Evolutionary conservation across 345 rosid genomes (phyloP).

Genomic region (Eucalyptus tenuipes): DNA sequence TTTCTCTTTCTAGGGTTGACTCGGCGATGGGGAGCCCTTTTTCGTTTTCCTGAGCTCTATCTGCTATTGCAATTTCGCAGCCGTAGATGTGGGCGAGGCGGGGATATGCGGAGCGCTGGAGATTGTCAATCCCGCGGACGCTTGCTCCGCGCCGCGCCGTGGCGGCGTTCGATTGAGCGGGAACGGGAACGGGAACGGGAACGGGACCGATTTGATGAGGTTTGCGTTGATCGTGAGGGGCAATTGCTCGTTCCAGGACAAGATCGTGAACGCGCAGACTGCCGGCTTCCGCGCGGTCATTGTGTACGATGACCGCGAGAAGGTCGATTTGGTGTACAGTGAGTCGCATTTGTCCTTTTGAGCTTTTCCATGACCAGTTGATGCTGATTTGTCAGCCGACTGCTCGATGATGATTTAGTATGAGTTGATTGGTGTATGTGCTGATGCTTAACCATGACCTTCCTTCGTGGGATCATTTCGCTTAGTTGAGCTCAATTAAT

Average conservation of each 20-base stretch:
- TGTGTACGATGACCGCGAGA: conserved; percentile 39
- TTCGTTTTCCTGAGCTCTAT: not conserved
- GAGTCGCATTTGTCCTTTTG: not conserved
- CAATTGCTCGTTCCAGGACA: conserved; percentile 51
- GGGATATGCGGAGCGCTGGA: conserved; percentile 54
- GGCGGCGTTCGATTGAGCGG: conserved; percentile 2
- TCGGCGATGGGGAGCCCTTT: not conserved
- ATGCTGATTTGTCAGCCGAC: not conserved
- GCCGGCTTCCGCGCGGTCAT: conserved; percentile 46
- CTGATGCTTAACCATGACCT: not conserved
- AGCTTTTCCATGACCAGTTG: not conserved
- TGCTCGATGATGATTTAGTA: not conserved
- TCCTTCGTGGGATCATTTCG: not conserved
- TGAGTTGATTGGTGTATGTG: not conserved
- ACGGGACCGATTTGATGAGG: conserved; percentile 11
- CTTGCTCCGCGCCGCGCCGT: conserved; percentile 30
- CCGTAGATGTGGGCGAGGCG: conserved; percentile 12
- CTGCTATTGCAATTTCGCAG: conserved; percentile 3
- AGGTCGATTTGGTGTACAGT: conserved; percentile 49
- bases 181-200: conserved; percentile 8
- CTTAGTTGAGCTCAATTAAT: not conserved
- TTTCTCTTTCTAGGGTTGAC: not conserved
- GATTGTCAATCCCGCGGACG: conserved; percentile 46
- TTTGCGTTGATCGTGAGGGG: conserved; percentile 53
- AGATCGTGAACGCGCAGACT: conserved; percentile 41